These are phyloP conservation scores for Stachybotrys elegans DNA, from an alignment of 2,329 filamentous ascomycete genomes.

Conservation along the genomic window DNA sequence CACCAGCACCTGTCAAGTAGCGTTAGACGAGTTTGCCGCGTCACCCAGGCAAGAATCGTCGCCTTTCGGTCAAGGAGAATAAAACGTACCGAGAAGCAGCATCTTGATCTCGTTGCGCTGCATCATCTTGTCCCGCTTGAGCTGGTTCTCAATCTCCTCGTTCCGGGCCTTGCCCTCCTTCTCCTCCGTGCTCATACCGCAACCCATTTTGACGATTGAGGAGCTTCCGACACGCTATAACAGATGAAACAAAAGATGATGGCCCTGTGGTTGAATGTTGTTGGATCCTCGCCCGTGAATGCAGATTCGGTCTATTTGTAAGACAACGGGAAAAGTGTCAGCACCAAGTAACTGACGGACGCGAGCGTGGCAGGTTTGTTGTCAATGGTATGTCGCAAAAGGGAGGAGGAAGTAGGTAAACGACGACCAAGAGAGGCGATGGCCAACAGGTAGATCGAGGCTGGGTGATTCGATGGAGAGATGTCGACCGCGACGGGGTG, in stretches of 20 bases:
- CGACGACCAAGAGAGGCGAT: no score
- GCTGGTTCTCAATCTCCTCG: constrained; percentile 99
- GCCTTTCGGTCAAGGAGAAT: background rate
- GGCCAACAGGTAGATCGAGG: no score
- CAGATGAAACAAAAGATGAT: no score
- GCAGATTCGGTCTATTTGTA: background rate
- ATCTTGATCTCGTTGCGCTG: constrained; percentile 99
- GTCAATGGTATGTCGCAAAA: no score
- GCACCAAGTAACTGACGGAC: no score
- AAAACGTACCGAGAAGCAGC: constrained; percentile 78
- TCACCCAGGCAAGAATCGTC: no score
- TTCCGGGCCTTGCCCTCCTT: constrained; percentile 99
- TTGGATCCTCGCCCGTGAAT: background rate
- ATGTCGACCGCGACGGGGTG: no score
- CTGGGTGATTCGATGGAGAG: no score
- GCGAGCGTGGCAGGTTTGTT: no score
- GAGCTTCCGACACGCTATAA: constrained; percentile 15
- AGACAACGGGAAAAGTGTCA: background rate
- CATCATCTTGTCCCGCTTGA: constrained; percentile 98
- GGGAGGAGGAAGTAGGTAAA: no score
- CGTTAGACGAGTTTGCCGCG: constrained; percentile 17
- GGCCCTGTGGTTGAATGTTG: no score
- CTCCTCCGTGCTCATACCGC: constrained; percentile 99
- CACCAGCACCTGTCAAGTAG: constrained; percentile 72
- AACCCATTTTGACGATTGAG: constrained; percentile 78